Evolutionary conservation across 1,284 basidiomycete genomes (phyloP), one percentile per base, ranked within the genome.

Genomic region (Ganoderma sinense): DNA sequence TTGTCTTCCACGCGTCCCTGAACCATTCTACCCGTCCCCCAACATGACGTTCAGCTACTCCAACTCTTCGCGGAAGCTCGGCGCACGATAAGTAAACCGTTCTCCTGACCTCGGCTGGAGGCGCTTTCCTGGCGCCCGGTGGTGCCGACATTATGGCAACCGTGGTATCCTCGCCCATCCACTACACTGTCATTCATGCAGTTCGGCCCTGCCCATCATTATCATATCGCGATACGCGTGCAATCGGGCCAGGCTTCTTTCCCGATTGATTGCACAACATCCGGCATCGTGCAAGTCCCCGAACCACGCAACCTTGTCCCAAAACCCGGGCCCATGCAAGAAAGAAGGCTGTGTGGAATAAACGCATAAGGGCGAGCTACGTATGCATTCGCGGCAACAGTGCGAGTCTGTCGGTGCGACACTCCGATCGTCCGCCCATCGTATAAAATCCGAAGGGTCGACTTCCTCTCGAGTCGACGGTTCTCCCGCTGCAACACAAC

Each of bases 201-300:
- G n/a, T n/a, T n/a, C n/a, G 40, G 56, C 33, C 40, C 65, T 65
- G 66, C 70, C 64, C 62, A 68, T 72, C 68, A 69, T 72, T 66
- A 69, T 18, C 59, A 56, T 62, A 72, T 70, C 71, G 67, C 71
- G 71, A 70, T 72, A 70, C 67, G 69, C 69, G 69, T 67, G 66
- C 58, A 65, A 72, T 72, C 71, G 71, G 71, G 69, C 62, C 64
- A 41, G 18, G 45, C 43, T 58, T 62, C 67, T 58, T 51, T 53
- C 71, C 71, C 71, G 71, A 72, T 72, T 55, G 55, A 70, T 68
- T 70, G 33, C 66, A 68, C 62, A 64, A 18, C 29, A 63, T 65
- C 71, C 67, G 62, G 40, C n/a, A 40, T 36, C 53, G 41, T 53
- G 66, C 62, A 43, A 68, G 60, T 65, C 68, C 71, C 64, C 68